phyloP scores from a whole-genome alignment of 2,329 filamentous ascomycete genomes.

The Venturiaceae sp. region DNA sequence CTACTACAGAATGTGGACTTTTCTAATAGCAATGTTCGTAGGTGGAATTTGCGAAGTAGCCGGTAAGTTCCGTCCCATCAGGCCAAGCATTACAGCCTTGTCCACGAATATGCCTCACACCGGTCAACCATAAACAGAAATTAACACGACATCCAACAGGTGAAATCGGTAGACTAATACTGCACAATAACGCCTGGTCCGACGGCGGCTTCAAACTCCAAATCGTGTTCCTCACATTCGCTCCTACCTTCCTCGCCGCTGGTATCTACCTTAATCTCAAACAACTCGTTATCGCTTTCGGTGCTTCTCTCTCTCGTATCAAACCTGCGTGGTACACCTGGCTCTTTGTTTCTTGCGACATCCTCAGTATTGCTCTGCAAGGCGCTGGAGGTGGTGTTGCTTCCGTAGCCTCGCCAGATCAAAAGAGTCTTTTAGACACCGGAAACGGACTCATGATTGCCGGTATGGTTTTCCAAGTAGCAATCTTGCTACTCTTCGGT shows the following conservation, averaged over 20 bases:
- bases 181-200: slow-evolving; percentile 47
- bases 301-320: slow-evolving; percentile 40
- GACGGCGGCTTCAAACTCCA: slow-evolving; percentile 47
- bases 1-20: slow-evolving; percentile 26
- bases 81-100: no score
- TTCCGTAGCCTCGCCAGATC: slow-evolving; percentile 28
- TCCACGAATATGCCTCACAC: no score
- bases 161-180: slow-evolving; percentile 35
- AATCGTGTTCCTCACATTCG: slow-evolving; percentile 50
- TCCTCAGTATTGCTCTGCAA: slow-evolving; percentile 49
- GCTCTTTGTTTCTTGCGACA: slow-evolving; percentile 49
- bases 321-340: slow-evolving; percentile 43
- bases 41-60: slow-evolving; percentile 32
- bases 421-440: background rate
- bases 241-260: slow-evolving; percentile 50
- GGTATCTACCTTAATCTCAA: slow-evolving; percentile 56
- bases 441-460: slow-evolving; percentile 28
- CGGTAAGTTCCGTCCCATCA: slow-evolving; percentile 11
- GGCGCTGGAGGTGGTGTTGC: slow-evolving; percentile 49
- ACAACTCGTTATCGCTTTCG: slow-evolving; percentile 43
- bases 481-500: slow-evolving; percentile 23
- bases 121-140: background rate
- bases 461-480: slow-evolving; percentile 29
- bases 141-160: slow-evolving; percentile 3
- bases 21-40: slow-evolving; percentile 28